A percentile compares a stretch with the other conserved stretches of the same genome.
phyloP scores from a whole-genome alignment of 352 stramenopile species.

The Globisporangium spiculum region DNA sequence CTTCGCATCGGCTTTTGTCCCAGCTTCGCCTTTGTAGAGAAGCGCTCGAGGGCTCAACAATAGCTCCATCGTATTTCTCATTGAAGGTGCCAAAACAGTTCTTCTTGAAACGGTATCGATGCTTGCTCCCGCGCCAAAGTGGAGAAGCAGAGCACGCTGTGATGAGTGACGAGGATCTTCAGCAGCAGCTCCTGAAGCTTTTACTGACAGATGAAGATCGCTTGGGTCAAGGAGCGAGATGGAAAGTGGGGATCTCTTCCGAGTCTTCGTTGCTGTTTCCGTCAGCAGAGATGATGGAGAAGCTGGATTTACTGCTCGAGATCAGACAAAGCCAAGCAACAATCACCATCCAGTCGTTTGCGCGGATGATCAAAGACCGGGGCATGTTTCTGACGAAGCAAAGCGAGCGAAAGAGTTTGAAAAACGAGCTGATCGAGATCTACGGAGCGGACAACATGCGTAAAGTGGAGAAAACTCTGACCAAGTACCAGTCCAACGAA shows the following conservation, averaged over 20 bases:
- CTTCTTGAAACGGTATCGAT: conserved; percentile 29
- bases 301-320: conserved; percentile 38
- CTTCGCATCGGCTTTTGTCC: conserved; percentile 28
- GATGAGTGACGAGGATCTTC: conserved; percentile 18
- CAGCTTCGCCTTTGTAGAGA: conserved; percentile 31
- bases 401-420: conserved; percentile 25
- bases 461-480: conserved; percentile 37
- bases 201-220: conserved; percentile 10
- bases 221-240: background rate
- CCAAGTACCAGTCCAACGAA: conserved; percentile 40
- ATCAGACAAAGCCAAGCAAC: conserved; percentile 30
- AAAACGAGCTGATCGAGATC: conserved; percentile 37
- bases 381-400: conserved; percentile 29
- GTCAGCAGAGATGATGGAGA: conserved; percentile 30
- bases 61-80: conserved; percentile 21
- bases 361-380: conserved; percentile 36
- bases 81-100: conserved; percentile 24
- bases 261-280: conserved; percentile 26
- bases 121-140: conserved; percentile 16
- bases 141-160: background rate
- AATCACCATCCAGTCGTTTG: conserved; percentile 34
- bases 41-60: background rate
- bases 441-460: conserved; percentile 29
- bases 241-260: conserved; percentile 17
- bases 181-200: conserved; percentile 19